phyloP scores from a whole-genome alignment of 1,284 basidiomycete species.

The Ustilago crameri region DNA sequence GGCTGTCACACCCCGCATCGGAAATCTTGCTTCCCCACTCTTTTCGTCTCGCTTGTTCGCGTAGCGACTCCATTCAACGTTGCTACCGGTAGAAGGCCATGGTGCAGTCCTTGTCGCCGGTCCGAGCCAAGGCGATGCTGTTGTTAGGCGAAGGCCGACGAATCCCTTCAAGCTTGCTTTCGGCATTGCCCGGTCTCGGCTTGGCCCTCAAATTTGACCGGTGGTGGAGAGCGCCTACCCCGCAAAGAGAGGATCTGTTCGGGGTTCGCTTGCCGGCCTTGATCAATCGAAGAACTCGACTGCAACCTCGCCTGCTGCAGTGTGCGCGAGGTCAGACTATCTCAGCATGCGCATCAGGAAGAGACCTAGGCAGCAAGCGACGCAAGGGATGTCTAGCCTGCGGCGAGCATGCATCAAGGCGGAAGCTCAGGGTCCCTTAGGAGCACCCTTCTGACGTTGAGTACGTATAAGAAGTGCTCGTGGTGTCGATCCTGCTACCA shows the following conservation, averaged over 20 bases:
- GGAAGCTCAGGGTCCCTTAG: too few species aligned
- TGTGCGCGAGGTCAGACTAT: too few species aligned
- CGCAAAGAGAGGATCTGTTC: neutral
- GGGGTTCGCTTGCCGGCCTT: constrained; percentile 6
- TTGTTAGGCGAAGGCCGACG: constrained; percentile 14
- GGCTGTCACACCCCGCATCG: constrained; percentile 33
- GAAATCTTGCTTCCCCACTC: constrained; percentile 22
- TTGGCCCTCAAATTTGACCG: neutral
- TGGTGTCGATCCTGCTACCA: neutral
- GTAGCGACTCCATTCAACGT: neutral
- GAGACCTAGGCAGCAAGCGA: too few species aligned
- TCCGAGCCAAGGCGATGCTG: constrained; percentile 1
- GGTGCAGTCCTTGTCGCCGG: neutral
- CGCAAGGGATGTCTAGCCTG: too few species aligned
- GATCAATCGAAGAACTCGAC: too few species aligned
- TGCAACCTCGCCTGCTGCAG: too few species aligned
- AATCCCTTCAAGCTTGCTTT: constrained; percentile 1
- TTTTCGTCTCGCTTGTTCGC: neutral
- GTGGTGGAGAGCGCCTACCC: neutral
- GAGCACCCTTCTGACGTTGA: neutral
- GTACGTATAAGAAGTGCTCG: constrained; percentile 1
- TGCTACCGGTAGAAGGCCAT: neutral
- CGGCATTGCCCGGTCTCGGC: constrained; percentile 1
- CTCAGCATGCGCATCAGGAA: too few species aligned
- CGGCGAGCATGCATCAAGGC: neutral